These are phyloP conservation scores for Blastocystis sp. DNA, from an alignment of 352 stramenopile species.

Conservation along the genomic window DNA sequence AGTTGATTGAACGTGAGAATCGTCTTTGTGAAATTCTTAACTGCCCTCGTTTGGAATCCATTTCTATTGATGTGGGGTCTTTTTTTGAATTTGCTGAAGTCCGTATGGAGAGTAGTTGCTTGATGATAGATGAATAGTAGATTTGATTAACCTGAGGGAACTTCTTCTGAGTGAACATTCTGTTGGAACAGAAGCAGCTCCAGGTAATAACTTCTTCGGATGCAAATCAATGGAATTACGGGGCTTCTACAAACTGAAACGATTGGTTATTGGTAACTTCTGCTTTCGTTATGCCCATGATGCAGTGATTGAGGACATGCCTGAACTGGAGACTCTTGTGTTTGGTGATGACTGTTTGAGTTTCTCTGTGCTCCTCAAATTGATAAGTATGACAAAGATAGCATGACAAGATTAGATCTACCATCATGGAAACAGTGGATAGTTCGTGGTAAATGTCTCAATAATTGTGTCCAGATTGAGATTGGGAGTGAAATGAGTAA, in stretches of 20 bases:
- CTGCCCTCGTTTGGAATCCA: constrained; percentile 19
- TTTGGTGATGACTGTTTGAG: constrained; percentile 5
- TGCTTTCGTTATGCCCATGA: not conserved
- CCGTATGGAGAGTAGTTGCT: not conserved
- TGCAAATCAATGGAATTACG: not conserved
- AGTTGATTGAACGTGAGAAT: not conserved
- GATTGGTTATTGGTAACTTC: not conserved
- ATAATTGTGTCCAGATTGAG: not conserved
- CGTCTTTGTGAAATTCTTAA: not conserved
- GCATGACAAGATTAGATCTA: constrained; percentile 5
- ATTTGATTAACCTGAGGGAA: not conserved
- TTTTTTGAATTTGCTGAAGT: constrained; percentile 10
- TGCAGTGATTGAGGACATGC: not conserved
- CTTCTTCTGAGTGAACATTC: not conserved
- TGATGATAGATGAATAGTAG: not conserved
- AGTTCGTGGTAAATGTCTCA: not conserved
- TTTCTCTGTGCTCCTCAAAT: not conserved
- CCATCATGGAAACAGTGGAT: not conserved
- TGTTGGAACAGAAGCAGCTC: not conserved
- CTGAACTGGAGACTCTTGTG: not conserved
- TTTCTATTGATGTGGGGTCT: not conserved
- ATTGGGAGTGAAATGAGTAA: not conserved
- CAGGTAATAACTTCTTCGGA: constrained; percentile 30
- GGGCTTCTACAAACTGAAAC: not conserved
- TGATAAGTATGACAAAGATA: not conserved